Conservation (phyloP, 2,329 filamentous ascomycete genomes). For the Paramyrothecium roridum region DNA sequence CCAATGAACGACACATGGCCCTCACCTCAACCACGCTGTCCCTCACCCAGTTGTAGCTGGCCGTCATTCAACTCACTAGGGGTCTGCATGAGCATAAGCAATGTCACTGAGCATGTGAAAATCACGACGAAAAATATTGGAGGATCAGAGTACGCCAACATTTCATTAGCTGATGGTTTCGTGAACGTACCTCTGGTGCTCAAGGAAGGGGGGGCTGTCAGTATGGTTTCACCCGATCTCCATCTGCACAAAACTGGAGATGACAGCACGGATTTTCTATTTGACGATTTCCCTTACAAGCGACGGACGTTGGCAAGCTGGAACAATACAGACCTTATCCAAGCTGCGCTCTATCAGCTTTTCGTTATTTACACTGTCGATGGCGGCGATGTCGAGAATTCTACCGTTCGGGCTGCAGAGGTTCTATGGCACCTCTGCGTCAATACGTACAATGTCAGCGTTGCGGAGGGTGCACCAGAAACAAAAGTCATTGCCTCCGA, state of each 20-base stretch:
- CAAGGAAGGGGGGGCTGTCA: not conserved
- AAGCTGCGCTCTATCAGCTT: not conserved
- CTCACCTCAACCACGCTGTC: not conserved
- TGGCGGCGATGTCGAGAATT: not conserved
- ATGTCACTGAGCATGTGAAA: not conserved
- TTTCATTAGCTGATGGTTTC: no score
- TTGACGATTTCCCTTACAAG: not conserved
- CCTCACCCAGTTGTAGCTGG: not conserved
- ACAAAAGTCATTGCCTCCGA: not conserved
- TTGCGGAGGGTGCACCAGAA: constrained; percentile 1
- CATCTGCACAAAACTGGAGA: not conserved
- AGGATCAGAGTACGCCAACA: no score
- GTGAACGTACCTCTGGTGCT: no score
- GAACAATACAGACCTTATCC: not conserved
- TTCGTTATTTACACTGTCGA: not conserved
- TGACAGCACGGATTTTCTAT: not conserved
- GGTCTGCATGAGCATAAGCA: not conserved
- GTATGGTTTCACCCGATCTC: not conserved
- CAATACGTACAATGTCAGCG: constrained; percentile 6
- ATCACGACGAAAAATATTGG: not conserved
- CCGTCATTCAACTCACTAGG: not conserved
- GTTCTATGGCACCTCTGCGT: constrained; percentile 11
- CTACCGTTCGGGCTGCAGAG: constrained; percentile 6
- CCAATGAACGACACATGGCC: not conserved
- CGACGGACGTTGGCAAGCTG: not conserved